Conservation (phyloP, 805 yeast genomes). For the Candida palmyrensis region DNA sequence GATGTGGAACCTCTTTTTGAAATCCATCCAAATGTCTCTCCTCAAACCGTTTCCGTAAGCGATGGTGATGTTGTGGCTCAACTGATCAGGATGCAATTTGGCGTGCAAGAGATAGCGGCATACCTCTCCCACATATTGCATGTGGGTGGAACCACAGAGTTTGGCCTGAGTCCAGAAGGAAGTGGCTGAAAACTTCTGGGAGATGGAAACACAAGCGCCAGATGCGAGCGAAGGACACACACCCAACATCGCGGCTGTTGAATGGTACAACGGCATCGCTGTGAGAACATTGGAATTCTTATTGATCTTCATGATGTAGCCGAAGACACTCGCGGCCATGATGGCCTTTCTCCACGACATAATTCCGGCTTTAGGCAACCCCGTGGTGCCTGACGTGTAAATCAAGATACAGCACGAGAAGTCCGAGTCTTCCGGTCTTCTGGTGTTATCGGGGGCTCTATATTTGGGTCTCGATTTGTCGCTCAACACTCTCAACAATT, state of each 20-base stretch:
- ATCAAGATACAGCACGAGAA: conserved; percentile 66
- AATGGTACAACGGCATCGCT: conserved; percentile 94
- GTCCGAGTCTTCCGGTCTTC: conserved; percentile 57
- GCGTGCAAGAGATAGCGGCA: conserved; percentile 78
- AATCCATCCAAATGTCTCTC: conserved; percentile 79
- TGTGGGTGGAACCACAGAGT: conserved; percentile 64
- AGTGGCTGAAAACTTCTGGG: conserved; percentile 76
- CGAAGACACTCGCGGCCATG: conserved; percentile 67
- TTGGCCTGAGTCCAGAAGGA: conserved; percentile 89
- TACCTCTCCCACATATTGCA: conserved; percentile 94
- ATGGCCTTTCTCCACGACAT: conserved; percentile 86
- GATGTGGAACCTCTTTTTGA: conserved; percentile 73
- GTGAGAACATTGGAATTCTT: conserved; percentile 62
- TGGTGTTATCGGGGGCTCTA: conserved; percentile 50
- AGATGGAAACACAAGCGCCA: conserved; percentile 75
- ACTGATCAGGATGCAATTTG: conserved; percentile 61
- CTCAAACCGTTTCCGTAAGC: conserved; percentile 93
- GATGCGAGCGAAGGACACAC: conserved; percentile 57
- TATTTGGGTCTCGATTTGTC: conserved; percentile 41
- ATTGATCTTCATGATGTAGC: conserved; percentile 59
- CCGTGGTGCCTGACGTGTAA: conserved; percentile 93
- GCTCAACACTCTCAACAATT: conserved; percentile 37
- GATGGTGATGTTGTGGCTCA: conserved; percentile 51
- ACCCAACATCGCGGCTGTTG: conserved; percentile 88
- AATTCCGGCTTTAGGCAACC: conserved; percentile 89